Conservation (phyloP, 2,329 filamentous ascomycete species). For the Alternaria gansuensis region DNA sequence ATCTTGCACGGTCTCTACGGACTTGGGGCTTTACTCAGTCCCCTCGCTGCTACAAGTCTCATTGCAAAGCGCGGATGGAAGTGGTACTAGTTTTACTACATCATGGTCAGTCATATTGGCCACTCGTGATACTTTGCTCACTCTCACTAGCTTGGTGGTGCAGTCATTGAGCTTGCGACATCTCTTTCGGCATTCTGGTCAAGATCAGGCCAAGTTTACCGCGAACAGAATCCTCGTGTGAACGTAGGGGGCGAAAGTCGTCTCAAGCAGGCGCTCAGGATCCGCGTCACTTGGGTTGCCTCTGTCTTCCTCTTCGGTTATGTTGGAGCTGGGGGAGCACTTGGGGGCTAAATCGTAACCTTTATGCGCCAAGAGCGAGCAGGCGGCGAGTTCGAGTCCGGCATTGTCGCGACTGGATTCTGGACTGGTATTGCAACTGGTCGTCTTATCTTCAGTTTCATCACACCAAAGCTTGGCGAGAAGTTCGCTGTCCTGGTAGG, state of each 20-base stretch:
- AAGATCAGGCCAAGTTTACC: slow-evolving; percentile 65
- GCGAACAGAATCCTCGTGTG: slow-evolving; percentile 56
- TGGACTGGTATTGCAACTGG: slow-evolving; percentile 82
- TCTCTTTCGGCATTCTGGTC: slow-evolving; percentile 68
- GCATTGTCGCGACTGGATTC: slow-evolving; percentile 78
- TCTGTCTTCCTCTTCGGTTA: slow-evolving; percentile 78
- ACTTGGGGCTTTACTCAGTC: slow-evolving; percentile 71
- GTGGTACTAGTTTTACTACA: slow-evolving; percentile 79
- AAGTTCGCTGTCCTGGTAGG: slow-evolving; percentile 60
- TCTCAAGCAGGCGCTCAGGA: slow-evolving; percentile 58
- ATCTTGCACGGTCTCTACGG: slow-evolving; percentile 75
- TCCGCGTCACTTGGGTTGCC: slow-evolving; percentile 70
- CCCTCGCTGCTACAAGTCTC: slow-evolving; percentile 74
- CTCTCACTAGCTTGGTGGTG: slow-evolving; percentile 50
- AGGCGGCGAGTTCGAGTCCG: slow-evolving; percentile 72
- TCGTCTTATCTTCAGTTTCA: slow-evolving; percentile 73
- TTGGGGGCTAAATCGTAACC: slow-evolving; percentile 80
- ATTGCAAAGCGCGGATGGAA: slow-evolving; percentile 65
- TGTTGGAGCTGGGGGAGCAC: slow-evolving; percentile 75
- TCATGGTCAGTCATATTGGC: slow-evolving; percentile 59
- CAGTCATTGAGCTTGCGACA: slow-evolving; percentile 64
- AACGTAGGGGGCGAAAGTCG: slow-evolving; percentile 55
- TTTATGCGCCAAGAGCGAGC: slow-evolving; percentile 81
- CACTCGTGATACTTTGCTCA: neutral
- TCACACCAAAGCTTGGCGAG: slow-evolving; percentile 76